Evolutionary conservation across 768 basidiomycete species (phyloP).

Genomic region (Guyanaporus albipodus): DNA sequence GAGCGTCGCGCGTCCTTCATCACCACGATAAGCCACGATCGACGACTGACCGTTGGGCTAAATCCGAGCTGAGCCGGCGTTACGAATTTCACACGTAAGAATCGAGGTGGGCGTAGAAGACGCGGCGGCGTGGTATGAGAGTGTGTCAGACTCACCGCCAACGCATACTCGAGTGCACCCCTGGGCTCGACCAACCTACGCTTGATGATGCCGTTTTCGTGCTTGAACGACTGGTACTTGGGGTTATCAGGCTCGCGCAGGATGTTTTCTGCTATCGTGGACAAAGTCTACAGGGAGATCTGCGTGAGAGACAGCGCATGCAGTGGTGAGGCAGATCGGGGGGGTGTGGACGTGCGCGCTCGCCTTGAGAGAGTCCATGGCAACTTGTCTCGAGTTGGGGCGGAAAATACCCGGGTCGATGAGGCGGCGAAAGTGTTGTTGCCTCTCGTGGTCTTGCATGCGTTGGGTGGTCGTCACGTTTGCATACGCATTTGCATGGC

Average conservation of each 20-base stretch:
- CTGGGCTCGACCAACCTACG: slow-evolving; percentile 63
- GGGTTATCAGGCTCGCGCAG: slow-evolving; percentile 67
- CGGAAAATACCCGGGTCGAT: slow-evolving; percentile 77
- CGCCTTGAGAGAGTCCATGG: slow-evolving; percentile 62
- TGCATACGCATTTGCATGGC: slow-evolving; percentile 6
- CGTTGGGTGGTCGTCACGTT: slow-evolving; percentile 9
- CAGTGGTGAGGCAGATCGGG: neutral
- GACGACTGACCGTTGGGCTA: slow-evolving; percentile 50
- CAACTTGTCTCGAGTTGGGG: slow-evolving; percentile 60
- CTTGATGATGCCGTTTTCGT: slow-evolving; percentile 67
- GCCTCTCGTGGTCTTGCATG: slow-evolving; percentile 55
- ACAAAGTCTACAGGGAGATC: slow-evolving; percentile 60
- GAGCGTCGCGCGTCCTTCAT: neutral
- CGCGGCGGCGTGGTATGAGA: too few relatives aligned
- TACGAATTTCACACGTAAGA: too few relatives aligned
- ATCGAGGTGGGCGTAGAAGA: too few relatives aligned
- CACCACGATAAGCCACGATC: neutral
- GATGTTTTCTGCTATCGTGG: slow-evolving; percentile 69
- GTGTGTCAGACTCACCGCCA: slow-evolving; percentile 51
- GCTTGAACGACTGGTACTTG: slow-evolving; percentile 73
- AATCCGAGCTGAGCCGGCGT: slow-evolving; percentile 59
- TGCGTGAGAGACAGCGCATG: neutral
- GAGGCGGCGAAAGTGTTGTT: slow-evolving; percentile 69
- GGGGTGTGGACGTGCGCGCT: neutral
- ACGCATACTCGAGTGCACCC: slow-evolving; percentile 73